These are phyloP conservation scores for Austroboletus niveus DNA, from an alignment of 1,284 basidiomycete genomes.

Conservation along the genomic window DNA sequence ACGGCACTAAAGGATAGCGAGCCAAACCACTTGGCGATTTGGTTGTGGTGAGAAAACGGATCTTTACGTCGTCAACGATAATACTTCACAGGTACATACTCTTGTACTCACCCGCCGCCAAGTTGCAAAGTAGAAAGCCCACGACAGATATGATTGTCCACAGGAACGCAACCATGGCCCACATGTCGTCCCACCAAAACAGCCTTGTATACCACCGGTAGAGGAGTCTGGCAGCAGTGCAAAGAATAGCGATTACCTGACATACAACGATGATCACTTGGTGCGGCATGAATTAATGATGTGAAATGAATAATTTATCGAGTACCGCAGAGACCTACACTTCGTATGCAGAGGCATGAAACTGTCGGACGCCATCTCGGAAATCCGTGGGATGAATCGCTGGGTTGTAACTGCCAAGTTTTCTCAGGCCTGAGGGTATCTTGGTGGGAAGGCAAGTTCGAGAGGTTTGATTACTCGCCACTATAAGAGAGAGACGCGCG, in stretches of 20 bases:
- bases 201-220: slow-evolving; percentile 8
- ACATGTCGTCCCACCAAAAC: slow-evolving; percentile 17
- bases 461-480: not conserved
- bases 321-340: not conserved
- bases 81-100: not conserved
- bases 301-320: not conserved
- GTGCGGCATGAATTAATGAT: not conserved
- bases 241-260: slow-evolving; percentile 4
- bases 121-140: not conserved
- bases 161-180: slow-evolving; percentile 6
- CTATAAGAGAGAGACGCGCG: not conserved
- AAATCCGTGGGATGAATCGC: not conserved
- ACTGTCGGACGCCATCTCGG: not conserved
- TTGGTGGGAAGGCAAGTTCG: not conserved
- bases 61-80: not conserved
- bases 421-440: not conserved
- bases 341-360: not conserved
- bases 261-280: slow-evolving; percentile 1
- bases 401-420: not conserved
- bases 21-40: slow-evolving; percentile 2
- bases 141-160: slow-evolving; percentile 1
- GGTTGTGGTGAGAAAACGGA: not conserved
- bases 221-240: slow-evolving; percentile 5
- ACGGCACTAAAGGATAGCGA: slow-evolving; percentile 6
- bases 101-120: not conserved